Conservation (phyloP, 306 rosid species). For the Gleditsia sinensis region DNA sequence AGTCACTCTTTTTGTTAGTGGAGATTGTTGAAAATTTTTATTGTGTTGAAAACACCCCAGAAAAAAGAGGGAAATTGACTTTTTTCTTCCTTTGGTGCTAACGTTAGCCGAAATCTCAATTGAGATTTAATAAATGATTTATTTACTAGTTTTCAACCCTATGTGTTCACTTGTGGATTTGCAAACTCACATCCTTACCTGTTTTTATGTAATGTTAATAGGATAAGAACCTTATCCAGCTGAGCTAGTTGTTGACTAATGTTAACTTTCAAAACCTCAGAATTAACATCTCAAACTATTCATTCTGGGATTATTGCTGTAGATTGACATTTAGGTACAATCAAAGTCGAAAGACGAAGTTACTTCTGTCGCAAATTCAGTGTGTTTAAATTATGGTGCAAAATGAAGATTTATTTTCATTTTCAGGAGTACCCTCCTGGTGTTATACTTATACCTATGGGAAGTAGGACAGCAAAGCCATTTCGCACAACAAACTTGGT, state of each 20-base stretch:
- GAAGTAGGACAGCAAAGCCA: conserved; percentile 76
- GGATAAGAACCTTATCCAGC: conserved; percentile 17
- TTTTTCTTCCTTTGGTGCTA: background rate
- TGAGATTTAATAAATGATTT: background rate
- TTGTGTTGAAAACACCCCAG: background rate
- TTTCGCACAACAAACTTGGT: conserved; percentile 78
- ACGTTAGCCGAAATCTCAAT: background rate
- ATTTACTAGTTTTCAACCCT: conserved; percentile 13
- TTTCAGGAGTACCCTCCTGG: conserved; percentile 90
- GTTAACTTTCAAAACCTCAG: background rate
- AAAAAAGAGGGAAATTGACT: background rate
- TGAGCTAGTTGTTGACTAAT: conserved; percentile 11
- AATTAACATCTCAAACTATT: too few species aligned
- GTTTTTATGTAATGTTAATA: conserved; percentile 21
- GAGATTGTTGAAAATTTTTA: background rate
- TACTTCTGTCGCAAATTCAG: conserved; percentile 3
- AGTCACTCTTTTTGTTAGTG: background rate
- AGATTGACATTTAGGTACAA: conserved; percentile 5
- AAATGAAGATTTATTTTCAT: conserved; percentile 18
- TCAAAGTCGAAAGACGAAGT: conserved; percentile 19
- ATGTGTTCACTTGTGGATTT: conserved; percentile 16
- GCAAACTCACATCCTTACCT: conserved; percentile 17
- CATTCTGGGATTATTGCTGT: conserved; percentile 14
- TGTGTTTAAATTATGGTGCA: conserved; percentile 27
- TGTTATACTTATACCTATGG: conserved; percentile 68